Evolutionary conservation across 192 early-diverging fungal species (phyloP).

Genomic region (Rhizoclosmatium globosum): DNA sequence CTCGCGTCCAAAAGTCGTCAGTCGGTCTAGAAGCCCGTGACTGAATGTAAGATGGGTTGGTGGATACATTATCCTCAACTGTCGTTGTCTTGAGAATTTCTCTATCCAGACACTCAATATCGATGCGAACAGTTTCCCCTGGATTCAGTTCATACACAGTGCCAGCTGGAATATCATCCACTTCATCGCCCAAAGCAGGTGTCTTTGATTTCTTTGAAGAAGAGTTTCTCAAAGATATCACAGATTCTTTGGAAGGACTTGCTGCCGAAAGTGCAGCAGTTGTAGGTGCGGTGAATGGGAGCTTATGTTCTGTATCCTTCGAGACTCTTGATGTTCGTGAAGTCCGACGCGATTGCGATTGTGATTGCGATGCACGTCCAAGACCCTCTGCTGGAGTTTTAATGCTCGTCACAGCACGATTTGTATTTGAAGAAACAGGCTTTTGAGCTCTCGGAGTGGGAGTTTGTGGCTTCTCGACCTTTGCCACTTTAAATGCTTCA

Average conservation of each 20-base stretch:
- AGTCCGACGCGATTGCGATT: background rate
- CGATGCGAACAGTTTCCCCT: constrained; percentile 44
- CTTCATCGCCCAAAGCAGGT: constrained; percentile 5
- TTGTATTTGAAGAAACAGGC: background rate
- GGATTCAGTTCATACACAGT: constrained; percentile 46
- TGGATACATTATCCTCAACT: constrained; percentile 14
- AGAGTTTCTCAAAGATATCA: background rate
- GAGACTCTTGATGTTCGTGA: background rate
- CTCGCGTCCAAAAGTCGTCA: background rate
- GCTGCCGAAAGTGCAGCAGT: background rate
- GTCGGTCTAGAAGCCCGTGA: background rate
- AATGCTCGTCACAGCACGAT: background rate
- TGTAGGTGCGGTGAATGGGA: constrained; percentile 5
- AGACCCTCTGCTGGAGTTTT: background rate
- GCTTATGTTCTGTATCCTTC: background rate
- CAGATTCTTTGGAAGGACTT: background rate
- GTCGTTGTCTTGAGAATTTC: constrained; percentile 20
- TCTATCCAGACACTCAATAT: constrained; percentile 25
- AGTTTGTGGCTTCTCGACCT: constrained; percentile 24
- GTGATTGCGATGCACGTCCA: background rate
- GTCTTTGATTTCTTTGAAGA: constrained; percentile 11
- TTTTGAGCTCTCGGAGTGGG: background rate
- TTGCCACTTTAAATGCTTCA: constrained; percentile 27
- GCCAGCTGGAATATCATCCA: background rate
- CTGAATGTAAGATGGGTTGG: background rate